A percentile compares a stretch with the other conserved stretches of the same genome.
Evolutionary conservation across 768 basidiomycete genomes (phyloP).

Genomic region (Lepiota venenata): DNA sequence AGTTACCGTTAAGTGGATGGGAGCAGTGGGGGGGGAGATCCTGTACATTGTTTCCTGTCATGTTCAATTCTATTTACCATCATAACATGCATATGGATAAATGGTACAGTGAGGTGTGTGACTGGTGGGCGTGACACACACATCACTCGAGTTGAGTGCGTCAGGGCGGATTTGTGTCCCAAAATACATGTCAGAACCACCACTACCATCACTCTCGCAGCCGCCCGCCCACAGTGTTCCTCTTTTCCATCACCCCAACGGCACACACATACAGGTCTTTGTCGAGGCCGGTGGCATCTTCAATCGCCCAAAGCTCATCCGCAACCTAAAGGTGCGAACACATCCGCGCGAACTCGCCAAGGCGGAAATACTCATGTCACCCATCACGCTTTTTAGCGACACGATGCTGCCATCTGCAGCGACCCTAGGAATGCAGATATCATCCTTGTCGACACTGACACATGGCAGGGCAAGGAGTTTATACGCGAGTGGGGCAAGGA

Average conservation of each 20-base stretch:
- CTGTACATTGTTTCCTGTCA: slow-evolving; percentile 37
- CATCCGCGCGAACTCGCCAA: background rate
- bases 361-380: slow-evolving; percentile 3
- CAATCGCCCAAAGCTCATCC: slow-evolving; percentile 48
- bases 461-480: slow-evolving; percentile 50
- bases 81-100: slow-evolving; percentile 16
- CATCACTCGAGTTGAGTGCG: background rate
- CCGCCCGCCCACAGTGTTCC: slow-evolving; percentile 9
- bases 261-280: slow-evolving; percentile 45
- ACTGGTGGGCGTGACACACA: too few relatives aligned
- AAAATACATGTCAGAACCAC: slow-evolving; percentile 14
- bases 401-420: slow-evolving; percentile 50
- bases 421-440: slow-evolving; percentile 51
- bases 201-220: slow-evolving; percentile 9
- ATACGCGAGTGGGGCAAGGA: slow-evolving; percentile 58
- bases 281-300: slow-evolving; percentile 52
- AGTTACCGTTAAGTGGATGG: slow-evolving; percentile 73
- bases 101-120: too few relatives aligned
- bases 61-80: slow-evolving; percentile 41
- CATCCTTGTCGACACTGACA: slow-evolving; percentile 55
- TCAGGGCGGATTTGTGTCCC: background rate
- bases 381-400: slow-evolving; percentile 34
- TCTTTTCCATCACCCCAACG: slow-evolving; percentile 38
- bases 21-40: too few relatives aligned
- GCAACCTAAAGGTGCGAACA: slow-evolving; percentile 39